Percentiles rank a stretch among this genome's conserved stretches.
phyloP scores from a whole-genome alignment of 768 basidiomycete genomes.

The Lactarius trivialis region DNA sequence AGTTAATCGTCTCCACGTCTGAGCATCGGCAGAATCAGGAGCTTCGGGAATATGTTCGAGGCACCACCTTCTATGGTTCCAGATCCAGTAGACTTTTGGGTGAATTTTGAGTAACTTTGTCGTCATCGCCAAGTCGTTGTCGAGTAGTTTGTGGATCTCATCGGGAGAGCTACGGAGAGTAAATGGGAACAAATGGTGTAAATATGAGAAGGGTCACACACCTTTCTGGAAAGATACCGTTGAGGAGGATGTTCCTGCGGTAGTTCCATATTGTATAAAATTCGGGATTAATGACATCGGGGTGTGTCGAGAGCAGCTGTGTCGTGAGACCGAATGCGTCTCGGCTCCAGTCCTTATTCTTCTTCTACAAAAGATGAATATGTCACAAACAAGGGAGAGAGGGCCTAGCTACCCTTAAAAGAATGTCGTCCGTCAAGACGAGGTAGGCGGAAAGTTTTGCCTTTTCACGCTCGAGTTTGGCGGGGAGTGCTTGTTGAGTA shows the following conservation, averaged over 20 bases:
- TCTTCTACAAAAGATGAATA: constrained; percentile 47
- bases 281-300: constrained; percentile 64
- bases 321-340: constrained; percentile 79
- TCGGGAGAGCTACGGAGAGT: constrained; percentile 45
- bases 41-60: constrained; percentile 78
- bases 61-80: constrained; percentile 97
- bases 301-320: constrained; percentile 52
- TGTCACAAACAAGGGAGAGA: constrained; percentile 11
- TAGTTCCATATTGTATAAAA: constrained; percentile 98
- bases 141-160: constrained; percentile 56
- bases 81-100: constrained; percentile 98
- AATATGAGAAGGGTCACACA: constrained; percentile 28
- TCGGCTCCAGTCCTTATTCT: constrained; percentile 53
- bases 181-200: constrained; percentile 6
- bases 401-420: constrained; percentile 49
- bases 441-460: constrained; percentile 74
- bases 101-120: constrained; percentile 72
- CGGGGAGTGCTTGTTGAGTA: constrained; percentile 54
- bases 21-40: constrained; percentile 44
- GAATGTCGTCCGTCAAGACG: constrained; percentile 52
- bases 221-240: constrained; percentile 65
- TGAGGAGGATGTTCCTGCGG: constrained; percentile 68
- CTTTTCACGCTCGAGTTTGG: constrained; percentile 61
- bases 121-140: constrained; percentile 74
- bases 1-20: constrained; percentile 68